These are phyloP conservation scores for Phaeodactylum tricornutum DNA, from an alignment of 108 stramenopile genomes.

Conservation along the genomic window DNA sequence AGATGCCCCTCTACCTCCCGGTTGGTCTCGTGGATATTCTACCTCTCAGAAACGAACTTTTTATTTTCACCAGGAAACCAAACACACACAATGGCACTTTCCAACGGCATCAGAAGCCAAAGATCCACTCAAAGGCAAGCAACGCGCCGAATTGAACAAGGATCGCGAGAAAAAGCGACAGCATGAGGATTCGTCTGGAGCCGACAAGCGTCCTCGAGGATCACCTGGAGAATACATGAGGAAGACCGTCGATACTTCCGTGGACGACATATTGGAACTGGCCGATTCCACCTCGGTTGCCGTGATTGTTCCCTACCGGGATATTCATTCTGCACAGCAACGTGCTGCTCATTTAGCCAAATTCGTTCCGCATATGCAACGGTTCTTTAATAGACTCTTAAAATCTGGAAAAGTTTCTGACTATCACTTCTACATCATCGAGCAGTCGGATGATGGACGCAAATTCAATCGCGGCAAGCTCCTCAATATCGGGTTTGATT, in stretches of 20 bases:
- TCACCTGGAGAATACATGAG: too few relatives aligned
- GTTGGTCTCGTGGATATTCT: conserved; percentile 69
- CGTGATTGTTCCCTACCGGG: conserved; percentile 95
- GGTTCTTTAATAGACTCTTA: conserved; percentile 47
- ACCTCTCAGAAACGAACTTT: conserved; percentile 62
- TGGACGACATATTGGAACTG: conserved; percentile 22
- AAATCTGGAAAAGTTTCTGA: conserved; percentile 29
- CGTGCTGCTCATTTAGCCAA: conserved; percentile 74
- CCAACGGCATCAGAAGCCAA: conserved; percentile 69
- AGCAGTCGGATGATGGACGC: conserved; percentile 89
- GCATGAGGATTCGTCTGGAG: not conserved
- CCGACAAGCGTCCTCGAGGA: not conserved
- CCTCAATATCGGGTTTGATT: conserved; percentile 95
- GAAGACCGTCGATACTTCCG: not conserved
- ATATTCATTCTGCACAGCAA: conserved; percentile 84
- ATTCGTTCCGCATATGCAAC: conserved; percentile 91
- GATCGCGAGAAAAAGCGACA: conserved; percentile 17
- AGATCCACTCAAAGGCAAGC: conserved; percentile 66
- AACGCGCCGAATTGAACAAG: conserved; percentile 34
- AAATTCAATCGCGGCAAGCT: conserved; percentile 99
- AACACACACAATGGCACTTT: conserved; percentile 88
- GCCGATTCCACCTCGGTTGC: conserved; percentile 63
- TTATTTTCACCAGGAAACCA: conserved; percentile 62
- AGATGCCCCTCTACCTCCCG: conserved; percentile 47
- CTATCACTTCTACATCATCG: conserved; percentile 93